These are phyloP conservation scores for Verticillium zaregamsianum DNA, from an alignment of 2,329 filamentous ascomycete species.

Conservation along the genomic window DNA sequence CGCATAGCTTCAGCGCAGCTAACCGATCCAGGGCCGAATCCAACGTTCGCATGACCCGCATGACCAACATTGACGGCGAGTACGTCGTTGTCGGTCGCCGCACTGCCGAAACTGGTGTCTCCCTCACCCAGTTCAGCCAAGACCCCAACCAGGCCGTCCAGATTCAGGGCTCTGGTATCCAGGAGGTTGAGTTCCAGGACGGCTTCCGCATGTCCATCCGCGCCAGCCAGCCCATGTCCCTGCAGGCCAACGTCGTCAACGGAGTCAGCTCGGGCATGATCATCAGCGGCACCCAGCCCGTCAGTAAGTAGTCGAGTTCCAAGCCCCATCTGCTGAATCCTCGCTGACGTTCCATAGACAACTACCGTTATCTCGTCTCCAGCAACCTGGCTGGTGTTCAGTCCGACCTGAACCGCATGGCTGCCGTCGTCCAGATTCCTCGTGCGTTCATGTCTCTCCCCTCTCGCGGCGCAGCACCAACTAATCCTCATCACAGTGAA, in stretches of 20 bases:
- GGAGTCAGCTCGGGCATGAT: slow-evolving; percentile 17
- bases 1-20: background rate
- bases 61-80: slow-evolving; percentile 16
- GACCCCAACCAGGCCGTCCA: slow-evolving; percentile 8
- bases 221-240: slow-evolving; percentile 16
- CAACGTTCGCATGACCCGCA: slow-evolving; percentile 16
- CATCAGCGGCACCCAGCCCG: slow-evolving; percentile 12
- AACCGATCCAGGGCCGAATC: slow-evolving; percentile 11
- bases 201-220: slow-evolving; percentile 17
- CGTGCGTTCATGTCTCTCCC: slow-evolving; percentile 9
- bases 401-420: slow-evolving; percentile 15
- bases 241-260: slow-evolving; percentile 16
- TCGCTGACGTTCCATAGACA: slow-evolving; percentile 7
- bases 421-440: slow-evolving; percentile 16
- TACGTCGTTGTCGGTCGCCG: slow-evolving; percentile 16
- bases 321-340: background rate
- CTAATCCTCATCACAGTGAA: slow-evolving; percentile 12
- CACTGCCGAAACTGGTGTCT: slow-evolving; percentile 13
- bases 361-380: slow-evolving; percentile 17
- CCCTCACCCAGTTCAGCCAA: slow-evolving; percentile 15
- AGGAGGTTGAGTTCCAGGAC: slow-evolving; percentile 16
- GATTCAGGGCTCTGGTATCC: slow-evolving; percentile 15
- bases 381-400: slow-evolving; percentile 15
- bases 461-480: background rate
- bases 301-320: slow-evolving; percentile 9